Base-by-base conservation (phyloP, 192 early-diverging fungal genomes). In the Coemansia sp. region DNA sequence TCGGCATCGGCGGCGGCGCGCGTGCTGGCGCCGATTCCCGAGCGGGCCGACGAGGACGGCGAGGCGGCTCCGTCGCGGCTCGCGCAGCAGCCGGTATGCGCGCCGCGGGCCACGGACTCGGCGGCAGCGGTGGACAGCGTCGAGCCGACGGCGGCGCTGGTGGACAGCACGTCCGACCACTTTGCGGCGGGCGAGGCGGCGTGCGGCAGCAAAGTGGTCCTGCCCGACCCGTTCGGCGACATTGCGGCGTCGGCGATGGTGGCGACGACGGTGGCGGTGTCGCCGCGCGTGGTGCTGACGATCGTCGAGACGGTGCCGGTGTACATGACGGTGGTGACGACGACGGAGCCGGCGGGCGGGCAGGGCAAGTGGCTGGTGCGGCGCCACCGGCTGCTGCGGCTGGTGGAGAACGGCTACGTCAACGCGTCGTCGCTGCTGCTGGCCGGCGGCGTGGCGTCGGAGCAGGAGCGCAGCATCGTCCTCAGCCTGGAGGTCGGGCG, bases 371-470 rank as follows among this genome's bases (percentile, higher is more conserved):
- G 73, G 73, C 67, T 75, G 8, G 76, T 79, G 66, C 62, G 84
- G 68, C 68, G 87, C 76, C 86, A 88, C 82, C 64, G 87, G 39
- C 79, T 97, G 1, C 84, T 95, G 57, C 85, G 94, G 23, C 81
- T 92, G 13, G 87, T 90, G 4, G 94, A 97, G 63, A 92, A 87
- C 64, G 89, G 88, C 6, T 91, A 90, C 66, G 89, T 97, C 47
- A 95, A 97, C 66, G 94, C 90, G 14, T 91, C 93, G 11, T 84
- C 88, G 25, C 79, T 97, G 18, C 76, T 97, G 10, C 76, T 90
- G 23, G 94, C 95, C 20, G 95, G 94, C 59, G 95, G 95, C 3
- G 85, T 95, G 12, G 86, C 87, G 31, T 91, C 89, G 16, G 92
- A 94, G 37, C 83, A 88, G 52, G 94, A 97, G 61, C 86, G 90